Evolutionary conservation across 2,329 filamentous ascomycete genomes (phyloP).

Genomic region (Exophiala dermatitidis): DNA sequence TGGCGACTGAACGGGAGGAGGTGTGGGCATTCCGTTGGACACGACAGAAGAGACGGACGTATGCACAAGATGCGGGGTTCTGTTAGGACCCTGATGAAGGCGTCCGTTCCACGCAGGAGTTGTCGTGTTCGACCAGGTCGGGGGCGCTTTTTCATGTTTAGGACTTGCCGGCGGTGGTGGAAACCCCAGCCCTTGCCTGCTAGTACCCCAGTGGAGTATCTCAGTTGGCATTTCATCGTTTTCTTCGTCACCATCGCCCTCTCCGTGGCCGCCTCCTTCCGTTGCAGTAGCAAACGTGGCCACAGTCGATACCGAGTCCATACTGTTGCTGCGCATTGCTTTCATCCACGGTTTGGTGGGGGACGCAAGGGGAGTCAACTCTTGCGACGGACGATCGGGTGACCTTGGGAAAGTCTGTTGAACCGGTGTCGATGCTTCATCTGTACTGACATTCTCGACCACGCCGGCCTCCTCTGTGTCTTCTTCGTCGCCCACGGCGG

Average conservation of each 20-base stretch:
- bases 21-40: constrained; percentile 21
- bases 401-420: constrained; percentile 22
- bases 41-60: constrained; percentile 10
- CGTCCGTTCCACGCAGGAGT: constrained; percentile 10
- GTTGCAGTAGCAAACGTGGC: constrained; percentile 58
- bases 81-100: constrained; percentile 4
- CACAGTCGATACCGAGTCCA: constrained; percentile 54
- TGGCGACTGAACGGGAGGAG: constrained; percentile 19
- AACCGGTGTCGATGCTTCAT: constrained; percentile 14
- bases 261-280: constrained; percentile 40
- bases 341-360: constrained; percentile 20
- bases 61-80: constrained; percentile 10
- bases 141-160: constrained; percentile 4
- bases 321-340: constrained; percentile 45
- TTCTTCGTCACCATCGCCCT: constrained; percentile 30
- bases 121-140: constrained; percentile 3
- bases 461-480: constrained; percentile 22
- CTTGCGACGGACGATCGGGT: background rate
- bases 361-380: background rate
- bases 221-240: constrained; percentile 31
- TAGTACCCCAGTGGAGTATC: constrained; percentile 25
- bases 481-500: constrained; percentile 17
- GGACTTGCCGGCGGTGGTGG: constrained; percentile 15
- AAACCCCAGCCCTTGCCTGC: constrained; percentile 1
- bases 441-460: background rate